phyloP scores from a whole-genome alignment of 2,329 filamentous ascomycete genomes.

The Emergomyces orientalis region DNA sequence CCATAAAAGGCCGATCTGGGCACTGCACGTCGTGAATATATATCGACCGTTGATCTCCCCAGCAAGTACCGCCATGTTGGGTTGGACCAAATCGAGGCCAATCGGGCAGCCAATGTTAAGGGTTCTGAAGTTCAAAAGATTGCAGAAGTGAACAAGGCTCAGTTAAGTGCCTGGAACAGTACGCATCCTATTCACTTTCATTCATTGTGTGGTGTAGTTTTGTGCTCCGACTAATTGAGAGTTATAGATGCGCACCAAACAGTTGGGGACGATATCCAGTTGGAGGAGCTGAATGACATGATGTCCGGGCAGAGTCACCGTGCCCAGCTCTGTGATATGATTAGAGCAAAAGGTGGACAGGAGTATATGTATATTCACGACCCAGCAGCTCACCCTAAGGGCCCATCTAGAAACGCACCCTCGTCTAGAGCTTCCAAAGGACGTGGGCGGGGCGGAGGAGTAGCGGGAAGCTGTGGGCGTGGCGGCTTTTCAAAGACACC shows the following conservation, averaged over 20 bases:
- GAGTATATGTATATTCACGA: conserved; percentile 10
- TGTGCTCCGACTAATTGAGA: not conserved
- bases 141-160: conserved; percentile 20
- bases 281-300: conserved; percentile 26
- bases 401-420: not conserved
- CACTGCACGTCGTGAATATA: conserved; percentile 27
- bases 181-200: conserved; percentile 12
- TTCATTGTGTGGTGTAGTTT: conserved; percentile 11
- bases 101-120: conserved; percentile 22
- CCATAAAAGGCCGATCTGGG: conserved; percentile 31
- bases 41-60: conserved; percentile 26
- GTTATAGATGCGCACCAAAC: conserved; percentile 24
- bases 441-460: conserved; percentile 21
- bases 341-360: conserved; percentile 18
- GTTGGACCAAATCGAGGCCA: conserved; percentile 23
- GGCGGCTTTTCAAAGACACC: not conserved
- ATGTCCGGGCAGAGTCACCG: conserved; percentile 34
- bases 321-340: conserved; percentile 19
- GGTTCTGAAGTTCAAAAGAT: conserved; percentile 24
- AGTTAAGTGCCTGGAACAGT: conserved; percentile 29
- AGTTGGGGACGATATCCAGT: conserved; percentile 23
- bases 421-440: conserved; percentile 6
- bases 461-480: conserved; percentile 19
- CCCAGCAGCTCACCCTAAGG: not conserved
- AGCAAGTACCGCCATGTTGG: conserved; percentile 12